phyloP scores from a whole-genome alignment of 148 eudicot species.

The Rhododendron molle region DNA sequence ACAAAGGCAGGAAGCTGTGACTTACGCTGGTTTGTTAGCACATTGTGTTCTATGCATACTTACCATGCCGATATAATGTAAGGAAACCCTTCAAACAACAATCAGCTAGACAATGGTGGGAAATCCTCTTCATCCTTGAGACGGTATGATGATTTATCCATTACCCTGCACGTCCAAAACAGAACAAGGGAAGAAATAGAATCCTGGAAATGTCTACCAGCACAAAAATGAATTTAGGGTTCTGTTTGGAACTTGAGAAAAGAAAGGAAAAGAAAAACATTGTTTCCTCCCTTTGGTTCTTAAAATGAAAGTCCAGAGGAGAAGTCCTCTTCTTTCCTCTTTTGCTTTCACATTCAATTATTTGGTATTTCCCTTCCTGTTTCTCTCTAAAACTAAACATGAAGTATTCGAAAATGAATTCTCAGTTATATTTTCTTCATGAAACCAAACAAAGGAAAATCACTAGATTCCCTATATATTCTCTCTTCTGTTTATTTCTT shows the following conservation, averaged over 20 bases:
- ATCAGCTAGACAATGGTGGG: constrained; percentile 71
- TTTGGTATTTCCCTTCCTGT: not conserved
- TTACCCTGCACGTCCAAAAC: constrained; percentile 43
- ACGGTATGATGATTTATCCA: constrained; percentile 44
- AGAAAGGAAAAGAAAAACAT: not conserved
- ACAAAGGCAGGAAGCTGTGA: not conserved
- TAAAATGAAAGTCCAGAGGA: not conserved
- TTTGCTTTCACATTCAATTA: not conserved
- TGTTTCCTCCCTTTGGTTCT: not conserved
- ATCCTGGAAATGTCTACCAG: not conserved
- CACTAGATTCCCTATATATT: not conserved
- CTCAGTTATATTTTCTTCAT: not conserved
- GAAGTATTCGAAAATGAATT: not conserved
- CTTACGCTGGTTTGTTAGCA: constrained; percentile 9
- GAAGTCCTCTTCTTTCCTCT: not conserved
- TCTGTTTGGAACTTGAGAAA: not conserved
- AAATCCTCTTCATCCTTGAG: constrained; percentile 88
- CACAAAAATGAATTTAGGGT: not conserved
- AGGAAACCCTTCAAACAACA: constrained; percentile 5
- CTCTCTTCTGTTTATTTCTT: not conserved
- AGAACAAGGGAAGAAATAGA: constrained; percentile 12
- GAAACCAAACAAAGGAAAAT: not conserved
- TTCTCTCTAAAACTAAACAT: not conserved
- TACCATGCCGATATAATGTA: not conserved
- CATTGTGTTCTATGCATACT: not conserved